A percentile compares a stretch with the other conserved stretches of the same genome.
These are phyloP conservation scores for Pseudocercospora pini-densiflorae DNA, from an alignment of 2,329 filamentous ascomycete genomes.

Conservation along the genomic window DNA sequence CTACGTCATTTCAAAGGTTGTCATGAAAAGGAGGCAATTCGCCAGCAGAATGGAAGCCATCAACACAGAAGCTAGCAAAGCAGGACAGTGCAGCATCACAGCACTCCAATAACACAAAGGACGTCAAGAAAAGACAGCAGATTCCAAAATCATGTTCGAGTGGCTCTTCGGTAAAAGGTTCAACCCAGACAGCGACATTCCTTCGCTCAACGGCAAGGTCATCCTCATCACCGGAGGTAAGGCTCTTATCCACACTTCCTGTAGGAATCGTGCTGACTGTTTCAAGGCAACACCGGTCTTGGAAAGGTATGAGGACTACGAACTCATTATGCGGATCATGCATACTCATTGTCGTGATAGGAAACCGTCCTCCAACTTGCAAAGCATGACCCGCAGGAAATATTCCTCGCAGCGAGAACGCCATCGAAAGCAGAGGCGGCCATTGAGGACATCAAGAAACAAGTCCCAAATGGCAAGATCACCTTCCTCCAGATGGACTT, in stretches of 20 bases:
- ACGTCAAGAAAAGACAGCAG: background rate
- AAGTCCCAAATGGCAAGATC: slow-evolving; percentile 45
- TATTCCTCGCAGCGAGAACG: slow-evolving; percentile 55
- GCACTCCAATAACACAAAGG: background rate
- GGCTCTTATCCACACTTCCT: background rate
- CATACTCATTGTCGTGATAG: slow-evolving; percentile 3
- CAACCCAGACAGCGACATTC: slow-evolving; percentile 39
- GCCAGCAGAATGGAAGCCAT: background rate
- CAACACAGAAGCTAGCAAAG: background rate
- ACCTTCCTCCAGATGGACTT: slow-evolving; percentile 56
- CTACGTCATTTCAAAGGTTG: background rate
- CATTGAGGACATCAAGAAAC: slow-evolving; percentile 45
- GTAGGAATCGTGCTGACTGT: background rate
- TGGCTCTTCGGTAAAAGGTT: slow-evolving; percentile 32
- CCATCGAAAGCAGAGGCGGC: slow-evolving; percentile 48
- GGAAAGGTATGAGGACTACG: slow-evolving; percentile 41
- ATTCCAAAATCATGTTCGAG: slow-evolving; percentile 19
- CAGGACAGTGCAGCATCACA: background rate
- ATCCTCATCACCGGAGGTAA: slow-evolving; percentile 35
- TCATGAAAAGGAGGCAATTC: background rate
- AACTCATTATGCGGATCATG: background rate
- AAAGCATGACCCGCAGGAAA: slow-evolving; percentile 49
- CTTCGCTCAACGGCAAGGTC: slow-evolving; percentile 38
- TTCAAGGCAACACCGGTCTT: slow-evolving; percentile 50
- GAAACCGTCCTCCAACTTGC: slow-evolving; percentile 52